Conservation (phyloP, 2,329 filamentous ascomycete species). For the Nakataea oryzae region DNA sequence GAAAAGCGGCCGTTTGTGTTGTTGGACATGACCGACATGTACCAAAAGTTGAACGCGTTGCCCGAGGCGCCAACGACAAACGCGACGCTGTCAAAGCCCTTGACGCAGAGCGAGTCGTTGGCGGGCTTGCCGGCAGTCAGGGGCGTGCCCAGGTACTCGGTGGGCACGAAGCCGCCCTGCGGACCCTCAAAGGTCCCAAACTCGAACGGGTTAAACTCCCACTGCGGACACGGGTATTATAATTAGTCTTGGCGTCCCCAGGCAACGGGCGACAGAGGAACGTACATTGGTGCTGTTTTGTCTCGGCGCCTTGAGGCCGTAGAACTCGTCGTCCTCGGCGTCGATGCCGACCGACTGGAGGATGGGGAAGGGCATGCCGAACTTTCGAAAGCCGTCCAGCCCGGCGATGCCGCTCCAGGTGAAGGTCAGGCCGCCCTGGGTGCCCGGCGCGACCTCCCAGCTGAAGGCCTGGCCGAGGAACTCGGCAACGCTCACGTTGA, state of each 20-base stretch:
- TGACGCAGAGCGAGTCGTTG: background rate
- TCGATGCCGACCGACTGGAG: background rate
- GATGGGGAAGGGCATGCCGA: background rate
- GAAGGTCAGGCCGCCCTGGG: background rate
- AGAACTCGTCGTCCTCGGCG: background rate
- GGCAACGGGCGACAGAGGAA: background rate
- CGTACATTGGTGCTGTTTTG: background rate
- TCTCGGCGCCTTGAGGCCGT: background rate
- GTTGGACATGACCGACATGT: background rate
- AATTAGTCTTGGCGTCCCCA: too few relatives aligned
- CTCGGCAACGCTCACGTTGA: background rate
- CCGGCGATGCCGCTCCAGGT: background rate
- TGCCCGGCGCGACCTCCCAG: background rate
- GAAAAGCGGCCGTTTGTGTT: background rate
- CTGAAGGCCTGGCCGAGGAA: background rate
- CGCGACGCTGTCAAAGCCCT: background rate
- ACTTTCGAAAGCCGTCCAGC: background rate
- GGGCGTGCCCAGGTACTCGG: background rate
- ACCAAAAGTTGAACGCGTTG: background rate
- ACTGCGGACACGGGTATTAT: background rate
- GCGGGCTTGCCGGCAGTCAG: background rate
- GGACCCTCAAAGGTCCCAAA: background rate
- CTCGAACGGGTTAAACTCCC: background rate
- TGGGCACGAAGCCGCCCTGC: background rate
- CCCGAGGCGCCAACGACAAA: background rate